phyloP scores from a whole-genome alignment of 2,329 filamentous ascomycete genomes.

The Aureobasidium pullulans region DNA sequence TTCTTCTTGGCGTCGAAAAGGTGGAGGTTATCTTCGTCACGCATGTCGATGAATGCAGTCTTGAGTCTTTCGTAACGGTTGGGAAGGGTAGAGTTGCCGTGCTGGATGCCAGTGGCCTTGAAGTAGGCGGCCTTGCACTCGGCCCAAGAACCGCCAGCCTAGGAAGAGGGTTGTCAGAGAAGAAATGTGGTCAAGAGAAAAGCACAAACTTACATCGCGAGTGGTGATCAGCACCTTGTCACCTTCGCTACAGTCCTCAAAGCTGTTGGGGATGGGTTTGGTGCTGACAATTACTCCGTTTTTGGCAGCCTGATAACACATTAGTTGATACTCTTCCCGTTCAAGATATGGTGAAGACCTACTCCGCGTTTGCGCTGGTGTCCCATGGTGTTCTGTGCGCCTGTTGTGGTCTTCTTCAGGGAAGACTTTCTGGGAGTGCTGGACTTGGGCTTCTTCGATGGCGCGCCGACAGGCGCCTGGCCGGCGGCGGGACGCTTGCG shows the following conservation, averaged over 20 bases:
- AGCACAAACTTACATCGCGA: constrained; percentile 20
- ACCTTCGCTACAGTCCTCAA: constrained; percentile 23
- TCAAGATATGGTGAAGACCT: not conserved
- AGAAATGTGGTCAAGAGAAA: not conserved
- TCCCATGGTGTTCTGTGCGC: not conserved
- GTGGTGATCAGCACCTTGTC: constrained; percentile 24
- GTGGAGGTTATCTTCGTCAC: constrained; percentile 27
- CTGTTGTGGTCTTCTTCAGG: not conserved
- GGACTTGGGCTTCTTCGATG: not conserved
- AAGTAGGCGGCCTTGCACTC: constrained; percentile 22
- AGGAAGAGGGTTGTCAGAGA: not conserved
- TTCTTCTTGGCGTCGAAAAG: constrained; percentile 32
- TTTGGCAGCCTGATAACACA: not conserved
- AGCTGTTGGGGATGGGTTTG: constrained; percentile 22
- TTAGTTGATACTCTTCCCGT: not conserved
- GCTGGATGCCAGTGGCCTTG: constrained; percentile 26
- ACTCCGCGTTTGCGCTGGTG: not conserved
- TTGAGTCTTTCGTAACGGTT: constrained; percentile 34
- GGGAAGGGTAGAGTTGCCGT: constrained; percentile 30
- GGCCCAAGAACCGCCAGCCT: constrained; percentile 20
- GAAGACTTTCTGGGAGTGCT: not conserved
- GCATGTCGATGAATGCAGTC: constrained; percentile 32
- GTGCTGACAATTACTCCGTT: not conserved
- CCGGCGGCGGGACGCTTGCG: not conserved
- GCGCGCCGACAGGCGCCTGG: not conserved